phyloP scores from a whole-genome alignment of 768 basidiomycete species.

The Rhodosporidiobolus sp. region DNA sequence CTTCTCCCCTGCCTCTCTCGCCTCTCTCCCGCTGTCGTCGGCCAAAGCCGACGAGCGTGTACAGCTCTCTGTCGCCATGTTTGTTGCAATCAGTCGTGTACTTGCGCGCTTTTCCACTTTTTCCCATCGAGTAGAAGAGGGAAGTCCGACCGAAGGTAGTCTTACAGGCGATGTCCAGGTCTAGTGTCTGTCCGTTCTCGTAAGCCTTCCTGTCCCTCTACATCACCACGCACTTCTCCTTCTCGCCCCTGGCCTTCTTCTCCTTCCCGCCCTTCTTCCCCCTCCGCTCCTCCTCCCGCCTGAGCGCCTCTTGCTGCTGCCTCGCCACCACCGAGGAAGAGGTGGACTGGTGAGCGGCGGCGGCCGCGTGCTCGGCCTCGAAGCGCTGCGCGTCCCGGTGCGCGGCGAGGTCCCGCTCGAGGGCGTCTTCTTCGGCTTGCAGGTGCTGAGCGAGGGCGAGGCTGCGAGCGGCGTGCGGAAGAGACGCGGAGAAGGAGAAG shows the following conservation, averaged over 20 bases:
- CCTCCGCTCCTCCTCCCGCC: slow-evolving; percentile 9
- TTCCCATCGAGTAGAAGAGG: too few species aligned
- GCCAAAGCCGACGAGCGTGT: too few species aligned
- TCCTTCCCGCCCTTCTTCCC: slow-evolving; percentile 34
- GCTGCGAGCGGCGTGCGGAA: slow-evolving; percentile 49
- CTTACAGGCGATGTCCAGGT: too few species aligned
- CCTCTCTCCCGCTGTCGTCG: too few species aligned
- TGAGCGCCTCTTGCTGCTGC: slow-evolving; percentile 41
- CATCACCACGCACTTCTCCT: slow-evolving; percentile 61
- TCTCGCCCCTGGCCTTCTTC: slow-evolving; percentile 49
- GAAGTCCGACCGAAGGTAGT: too few species aligned
- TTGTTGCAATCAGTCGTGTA: too few species aligned
- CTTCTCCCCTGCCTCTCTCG: too few species aligned
- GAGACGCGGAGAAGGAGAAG: not conserved
- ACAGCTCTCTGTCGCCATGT: too few species aligned
- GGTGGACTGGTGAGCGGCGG: slow-evolving; percentile 51
- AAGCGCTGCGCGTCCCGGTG: not conserved
- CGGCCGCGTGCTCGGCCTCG: slow-evolving; percentile 6
- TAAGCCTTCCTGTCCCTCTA: slow-evolving; percentile 40
- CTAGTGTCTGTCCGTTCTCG: not conserved
- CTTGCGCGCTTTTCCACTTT: too few species aligned
- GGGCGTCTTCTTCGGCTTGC: slow-evolving; percentile 74
- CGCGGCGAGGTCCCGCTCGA: slow-evolving; percentile 43
- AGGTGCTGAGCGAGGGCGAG: slow-evolving; percentile 68
- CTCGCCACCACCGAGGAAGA: slow-evolving; percentile 46